A percentile compares a stretch with the other conserved stretches of the same genome.
These are phyloP conservation scores for Saitoella complicata DNA, from an alignment of 805 yeast genomes.

Conservation along the genomic window DNA sequence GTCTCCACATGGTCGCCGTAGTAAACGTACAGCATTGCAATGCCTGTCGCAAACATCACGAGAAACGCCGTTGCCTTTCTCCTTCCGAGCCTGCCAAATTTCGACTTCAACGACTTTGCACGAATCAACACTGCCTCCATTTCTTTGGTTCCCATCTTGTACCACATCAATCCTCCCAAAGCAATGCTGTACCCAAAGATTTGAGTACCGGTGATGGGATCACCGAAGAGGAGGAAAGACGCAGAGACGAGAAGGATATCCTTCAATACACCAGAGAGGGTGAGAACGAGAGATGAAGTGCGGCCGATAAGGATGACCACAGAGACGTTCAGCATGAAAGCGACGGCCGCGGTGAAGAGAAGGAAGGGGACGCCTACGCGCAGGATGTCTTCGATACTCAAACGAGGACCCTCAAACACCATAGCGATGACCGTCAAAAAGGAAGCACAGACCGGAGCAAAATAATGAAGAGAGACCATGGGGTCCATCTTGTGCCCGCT, in stretches of 20 bases:
- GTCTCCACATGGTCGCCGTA: too few species aligned
- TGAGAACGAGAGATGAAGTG: constrained; percentile 15
- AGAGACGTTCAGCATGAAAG: constrained; percentile 14
- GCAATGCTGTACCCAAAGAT: constrained; percentile 14
- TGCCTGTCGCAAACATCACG: too few species aligned
- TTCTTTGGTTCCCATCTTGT: constrained; percentile 9
- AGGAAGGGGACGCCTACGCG: constrained; percentile 9
- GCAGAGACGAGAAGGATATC: constrained; percentile 6
- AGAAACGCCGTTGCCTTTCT: too few species aligned
- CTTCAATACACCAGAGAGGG: constrained; percentile 16
- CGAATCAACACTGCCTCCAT: too few species aligned
- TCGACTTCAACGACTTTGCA: too few species aligned
- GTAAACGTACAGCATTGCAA: too few species aligned
- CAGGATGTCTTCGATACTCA: constrained; percentile 6
- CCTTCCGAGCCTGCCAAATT: too few species aligned
- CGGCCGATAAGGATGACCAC: constrained; percentile 15
- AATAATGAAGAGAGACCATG: constrained; percentile 15
- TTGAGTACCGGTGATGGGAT: constrained; percentile 4
- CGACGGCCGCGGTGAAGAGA: constrained; percentile 11
- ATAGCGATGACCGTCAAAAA: constrained; percentile 6
- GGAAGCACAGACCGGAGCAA: constrained; percentile 15
- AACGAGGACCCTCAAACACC: constrained; percentile 5
- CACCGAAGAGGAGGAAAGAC: too few species aligned
- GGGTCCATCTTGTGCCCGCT: constrained; percentile 14
- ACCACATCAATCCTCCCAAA: constrained; percentile 14